Evolutionary conservation across 495 filamentous ascomycete species (phyloP), one percentile per base, ranked within the genome.

Genomic region (Aspergillus nanangensis): DNA sequence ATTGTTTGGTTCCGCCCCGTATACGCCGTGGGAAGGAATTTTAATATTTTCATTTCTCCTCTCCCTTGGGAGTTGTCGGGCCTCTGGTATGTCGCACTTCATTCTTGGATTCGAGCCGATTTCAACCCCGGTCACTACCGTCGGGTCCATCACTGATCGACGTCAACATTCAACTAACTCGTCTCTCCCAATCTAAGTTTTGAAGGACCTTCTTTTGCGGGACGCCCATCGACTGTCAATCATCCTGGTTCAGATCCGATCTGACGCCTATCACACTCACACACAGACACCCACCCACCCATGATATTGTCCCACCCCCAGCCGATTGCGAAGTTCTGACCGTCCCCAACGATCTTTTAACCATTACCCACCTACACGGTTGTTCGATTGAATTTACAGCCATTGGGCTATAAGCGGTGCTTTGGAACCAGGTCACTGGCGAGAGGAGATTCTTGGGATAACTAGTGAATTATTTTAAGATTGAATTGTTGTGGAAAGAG

Each of bases 141-240:
- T 23, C 18, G 31, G 21, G 29, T 41, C 17, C 20, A 29, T 47
- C 19, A 20, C 39, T 55, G 45, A 56, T 47, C 38, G 45, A 31
- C 45, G 21, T 39, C 43, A 52, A 34, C 18, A 15, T 21, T 23
- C 21, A 21, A 41, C 33, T 43, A 35, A 39, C 37, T 13, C 13
- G n/a, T 29, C 11, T 5, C 20, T 21, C 20, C 22, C 32, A 10
- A 14, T 38, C 23, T 23, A 39, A 32, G 39, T 37, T 36, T 23
- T 33, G 19, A 45, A 52, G 15, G 45, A 45, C 23, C 48, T 41
- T 40, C 19, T 42, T 34, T 25, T 43, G 40, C 36, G 38, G 43
- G 38, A 44, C 44, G 38, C 35, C 43, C 44, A 23, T 8, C 25
- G 18, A 31, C 13, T 23, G 7, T 42, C 42, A 25, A 24, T 39